A percentile compares a stretch with the other conserved stretches of the same genome.
phyloP scores from a whole-genome alignment of 2,329 filamentous ascomycete species.

The Fusarium solani-melongenae region DNA sequence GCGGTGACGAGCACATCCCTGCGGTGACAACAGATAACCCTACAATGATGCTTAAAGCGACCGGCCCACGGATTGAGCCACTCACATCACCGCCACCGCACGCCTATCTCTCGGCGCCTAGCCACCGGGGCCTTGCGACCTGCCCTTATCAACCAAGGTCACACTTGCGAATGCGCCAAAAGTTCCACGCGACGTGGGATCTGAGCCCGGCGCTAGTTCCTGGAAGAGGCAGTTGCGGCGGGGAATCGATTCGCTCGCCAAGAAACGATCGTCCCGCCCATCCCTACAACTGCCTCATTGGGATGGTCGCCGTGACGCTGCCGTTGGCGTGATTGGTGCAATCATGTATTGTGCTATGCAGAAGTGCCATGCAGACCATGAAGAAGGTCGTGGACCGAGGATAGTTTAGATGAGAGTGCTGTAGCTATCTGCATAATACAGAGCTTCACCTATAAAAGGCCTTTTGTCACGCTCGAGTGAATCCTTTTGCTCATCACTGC shows the following conservation, averaged over 20 bases:
- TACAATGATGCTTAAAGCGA: constrained; percentile 33
- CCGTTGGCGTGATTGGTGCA: constrained; percentile 14
- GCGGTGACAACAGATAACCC: constrained; percentile 27
- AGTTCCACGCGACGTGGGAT: constrained; percentile 37
- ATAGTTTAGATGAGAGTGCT: background rate
- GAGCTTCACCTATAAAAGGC: background rate
- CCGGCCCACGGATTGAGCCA: background rate
- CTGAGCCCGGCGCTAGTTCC: constrained; percentile 36
- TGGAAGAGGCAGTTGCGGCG: constrained; percentile 41
- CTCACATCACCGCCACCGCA: background rate
- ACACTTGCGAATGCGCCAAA: constrained; percentile 29
- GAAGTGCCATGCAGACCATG: constrained; percentile 27
- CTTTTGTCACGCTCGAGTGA: background rate
- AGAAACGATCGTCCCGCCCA: constrained; percentile 27
- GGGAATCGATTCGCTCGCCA: constrained; percentile 25
- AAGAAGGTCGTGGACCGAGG: background rate
- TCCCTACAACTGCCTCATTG: constrained; percentile 40
- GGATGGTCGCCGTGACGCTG: constrained; percentile 21
- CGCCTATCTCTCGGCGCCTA: constrained; percentile 8
- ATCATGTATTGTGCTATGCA: constrained; percentile 25
- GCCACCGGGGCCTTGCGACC: constrained; percentile 29
- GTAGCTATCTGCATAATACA: background rate
- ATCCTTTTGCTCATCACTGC: constrained; percentile 14
- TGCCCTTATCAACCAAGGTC: constrained; percentile 43
- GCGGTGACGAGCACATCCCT: constrained; percentile 21